A percentile compares a stretch with the other conserved stretches of the same genome.
These are phyloP conservation scores for Trichoderma sp. DNA, from an alignment of 2,329 filamentous ascomycete genomes.

Conservation along the genomic window DNA sequence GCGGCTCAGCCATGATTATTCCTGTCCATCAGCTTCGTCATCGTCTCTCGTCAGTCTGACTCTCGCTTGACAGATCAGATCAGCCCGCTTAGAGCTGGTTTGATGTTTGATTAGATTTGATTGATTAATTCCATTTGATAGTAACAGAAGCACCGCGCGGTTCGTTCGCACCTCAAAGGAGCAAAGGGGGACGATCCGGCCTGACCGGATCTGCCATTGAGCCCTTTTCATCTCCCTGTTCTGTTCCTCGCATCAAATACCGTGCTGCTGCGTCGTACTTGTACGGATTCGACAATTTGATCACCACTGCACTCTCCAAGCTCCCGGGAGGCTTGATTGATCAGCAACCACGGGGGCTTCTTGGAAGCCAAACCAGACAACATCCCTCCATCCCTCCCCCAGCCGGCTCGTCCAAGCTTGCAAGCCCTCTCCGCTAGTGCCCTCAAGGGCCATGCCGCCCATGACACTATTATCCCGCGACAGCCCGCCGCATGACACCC, in stretches of 20 bases:
- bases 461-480: conserved; percentile 15
- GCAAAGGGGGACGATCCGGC: conserved; percentile 12
- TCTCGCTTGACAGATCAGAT: conserved; percentile 8
- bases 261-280: background rate
- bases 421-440: conserved; percentile 1
- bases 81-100: background rate
- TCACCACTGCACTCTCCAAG: background rate
- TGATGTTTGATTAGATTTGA: background rate
- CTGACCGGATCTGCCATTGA: conserved; percentile 14
- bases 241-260: background rate
- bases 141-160: background rate
- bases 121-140: background rate
- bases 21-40: background rate
- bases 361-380: background rate
- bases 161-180: background rate
- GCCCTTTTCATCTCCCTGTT: background rate
- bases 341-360: conserved; percentile 8
- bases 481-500: conserved; percentile 19
- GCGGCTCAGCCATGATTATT: background rate
- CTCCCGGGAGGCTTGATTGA: conserved; percentile 5
- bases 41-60: conserved; percentile 15
- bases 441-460: conserved; percentile 8
- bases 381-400: background rate
- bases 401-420: background rate
- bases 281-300: background rate